Percentiles rank a stretch among this genome's conserved stretches.
These are phyloP conservation scores for Cyphellophora europaea DNA, from an alignment of 2,329 filamentous ascomycete genomes.

Conservation along the genomic window DNA sequence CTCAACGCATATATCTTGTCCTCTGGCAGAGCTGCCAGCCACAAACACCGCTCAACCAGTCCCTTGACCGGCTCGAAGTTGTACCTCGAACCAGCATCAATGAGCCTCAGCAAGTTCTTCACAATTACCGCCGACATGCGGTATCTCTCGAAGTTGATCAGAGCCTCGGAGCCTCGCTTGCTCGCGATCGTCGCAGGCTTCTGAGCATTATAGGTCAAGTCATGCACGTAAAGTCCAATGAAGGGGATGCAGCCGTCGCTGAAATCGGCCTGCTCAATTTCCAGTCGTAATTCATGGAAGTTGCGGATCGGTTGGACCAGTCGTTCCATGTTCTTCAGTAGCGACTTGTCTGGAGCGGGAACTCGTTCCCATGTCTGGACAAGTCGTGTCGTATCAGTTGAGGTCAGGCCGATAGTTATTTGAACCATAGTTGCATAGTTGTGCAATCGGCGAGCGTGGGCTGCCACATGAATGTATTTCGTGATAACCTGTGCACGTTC, in stretches of 20 bases:
- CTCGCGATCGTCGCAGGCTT: slow-evolving; percentile 50
- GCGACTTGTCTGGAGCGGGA: slow-evolving; percentile 41
- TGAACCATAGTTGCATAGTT: slow-evolving; percentile 61
- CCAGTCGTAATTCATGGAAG: slow-evolving; percentile 51
- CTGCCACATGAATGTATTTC: slow-evolving; percentile 56
- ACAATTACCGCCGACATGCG: slow-evolving; percentile 57
- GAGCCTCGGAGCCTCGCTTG: slow-evolving; percentile 38
- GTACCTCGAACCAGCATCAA: slow-evolving; percentile 56
- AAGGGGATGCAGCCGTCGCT: slow-evolving; percentile 58
- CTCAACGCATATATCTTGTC: slow-evolving; percentile 44
- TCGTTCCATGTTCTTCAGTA: slow-evolving; percentile 49
- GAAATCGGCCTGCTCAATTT: slow-evolving; percentile 52
- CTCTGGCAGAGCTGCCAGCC: slow-evolving; percentile 53
- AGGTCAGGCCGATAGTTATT: slow-evolving; percentile 53
- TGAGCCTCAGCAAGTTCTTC: slow-evolving; percentile 52
- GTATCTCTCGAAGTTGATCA: slow-evolving; percentile 59
- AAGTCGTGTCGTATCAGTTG: slow-evolving; percentile 48
- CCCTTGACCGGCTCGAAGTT: slow-evolving; percentile 47
- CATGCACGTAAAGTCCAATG: slow-evolving; percentile 56
- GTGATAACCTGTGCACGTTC: slow-evolving; percentile 52
- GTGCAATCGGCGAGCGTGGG: slow-evolving; percentile 46
- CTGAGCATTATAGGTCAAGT: slow-evolving; percentile 58
- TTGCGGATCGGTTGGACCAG: slow-evolving; percentile 55
- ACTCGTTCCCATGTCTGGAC: slow-evolving; percentile 51
- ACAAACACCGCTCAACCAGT: slow-evolving; percentile 53